Evolutionary conservation across 768 basidiomycete species (phyloP), one percentile per base, ranked within the genome.

Genomic region (Mycena capillaripes): DNA sequence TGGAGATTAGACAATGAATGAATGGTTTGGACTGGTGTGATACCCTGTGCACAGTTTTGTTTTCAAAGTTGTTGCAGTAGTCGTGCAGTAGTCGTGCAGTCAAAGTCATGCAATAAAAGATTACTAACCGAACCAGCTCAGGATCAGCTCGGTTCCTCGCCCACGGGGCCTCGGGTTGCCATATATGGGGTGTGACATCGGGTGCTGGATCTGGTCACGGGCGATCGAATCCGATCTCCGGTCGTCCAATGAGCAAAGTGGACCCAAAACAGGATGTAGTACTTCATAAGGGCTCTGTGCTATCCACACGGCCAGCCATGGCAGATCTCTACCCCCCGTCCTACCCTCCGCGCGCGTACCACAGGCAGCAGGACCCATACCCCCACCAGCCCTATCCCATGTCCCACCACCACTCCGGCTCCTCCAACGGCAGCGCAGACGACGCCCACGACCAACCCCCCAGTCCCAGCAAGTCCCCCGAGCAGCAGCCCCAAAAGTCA

Each of bases 401-500:
- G 73, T 73, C 82, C 59, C 81, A 83, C 42, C 81, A 81, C 75
- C 84, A 86, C 77, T 84, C 86, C 63, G 82, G 80, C 73, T 82
- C 82, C 14, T 81, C 80, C 74, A 83, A 80, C 57, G 77, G 71
- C 68, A 79, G 79, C 53, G 84, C 86, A 12, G 89, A 89, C 73
- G 89, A 89, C 36, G 75, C 80, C 79, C 84, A 88, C 69, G 88
- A 90, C 40, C 81, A 84, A 53, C 84, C 89, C 44, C 87, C 84
- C 61, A 81, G 80, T 57, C 88, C 88, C 70, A 55, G 83, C 70
- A 88, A 88, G 75, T 79, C 84, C 23, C 32, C 76, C 17, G 85
- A 88, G 34, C 81, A 80, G 36, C 81, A 80, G 48, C 83, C 87
- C n/a, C 84, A 85, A 81, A 95, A 94, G 85, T 79, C 89, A 48